Evolutionary conservation across 345 rosid genomes (phyloP).

Genomic region (Linum usitatissimum): DNA sequence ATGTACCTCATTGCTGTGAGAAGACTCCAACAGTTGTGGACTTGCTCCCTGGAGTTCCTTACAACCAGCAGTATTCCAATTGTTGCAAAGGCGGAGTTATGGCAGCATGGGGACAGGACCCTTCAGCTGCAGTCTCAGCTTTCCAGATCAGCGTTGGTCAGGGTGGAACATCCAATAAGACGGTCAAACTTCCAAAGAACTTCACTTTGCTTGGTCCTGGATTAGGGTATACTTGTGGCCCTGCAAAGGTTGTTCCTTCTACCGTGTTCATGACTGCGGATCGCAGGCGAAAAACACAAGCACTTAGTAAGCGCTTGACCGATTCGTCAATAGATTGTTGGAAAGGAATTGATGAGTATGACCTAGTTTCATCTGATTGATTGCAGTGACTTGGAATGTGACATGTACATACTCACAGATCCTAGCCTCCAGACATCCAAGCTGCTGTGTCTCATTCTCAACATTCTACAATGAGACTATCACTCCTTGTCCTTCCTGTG

Average conservation of each 20-base stretch:
- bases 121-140: not conserved
- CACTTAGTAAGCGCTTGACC: not conserved
- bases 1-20: not conserved
- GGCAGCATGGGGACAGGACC: not conserved
- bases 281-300: not conserved
- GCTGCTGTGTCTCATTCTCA: not conserved
- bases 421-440: not conserved
- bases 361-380: not conserved
- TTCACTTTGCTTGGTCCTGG: not conserved
- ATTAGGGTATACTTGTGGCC: not conserved
- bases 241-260: conserved; percentile 1
- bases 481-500: not conserved
- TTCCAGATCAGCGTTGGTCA: not conserved
- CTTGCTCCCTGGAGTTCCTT: not conserved
- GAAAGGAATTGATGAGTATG: not conserved
- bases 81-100: not conserved
- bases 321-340: not conserved
- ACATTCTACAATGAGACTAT: not conserved
- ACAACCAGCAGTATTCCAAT: not conserved
- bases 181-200: not conserved
- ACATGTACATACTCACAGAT: not conserved
- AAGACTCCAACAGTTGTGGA: not conserved
- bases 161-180: not conserved
- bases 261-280: not conserved
- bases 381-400: not conserved